Evolutionary conservation across 2,329 filamentous ascomycete species (phyloP), one percentile per base, ranked within the genome.

Genomic region (Exophiala xenobiotica): DNA sequence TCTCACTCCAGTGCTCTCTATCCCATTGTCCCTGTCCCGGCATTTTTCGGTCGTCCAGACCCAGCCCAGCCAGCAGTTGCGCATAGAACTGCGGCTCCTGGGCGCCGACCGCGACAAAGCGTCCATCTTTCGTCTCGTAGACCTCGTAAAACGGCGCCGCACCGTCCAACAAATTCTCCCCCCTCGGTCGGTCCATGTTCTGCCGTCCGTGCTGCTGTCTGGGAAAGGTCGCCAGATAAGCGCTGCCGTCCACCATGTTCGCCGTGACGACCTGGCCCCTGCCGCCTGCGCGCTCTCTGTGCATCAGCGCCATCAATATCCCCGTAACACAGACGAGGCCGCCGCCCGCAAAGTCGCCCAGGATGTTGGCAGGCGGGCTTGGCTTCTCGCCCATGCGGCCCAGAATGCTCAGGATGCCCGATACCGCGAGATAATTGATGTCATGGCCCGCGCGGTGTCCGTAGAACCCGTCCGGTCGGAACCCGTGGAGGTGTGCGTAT

Each of bases 381-480:
- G 92, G 92, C 59, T 80, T 83, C 64, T 85, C 80, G 18, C 77
- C 79, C 22, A 74, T 74, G 0, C 87, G 76, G 19, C 57, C 57
- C 3, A 97, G 78, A 68, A 96, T 74, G 0, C 79, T 78, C 20
- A 97, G 72, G 0, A 87, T 85, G 0, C 92, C 92, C 0, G 86
- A 87, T 0, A 96, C 88, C 41, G 90, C 88, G 41, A 97, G 85
- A 69, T 96, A 97, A 66, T 97, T 96, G 68, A 96, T 95, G 68
- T 96, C 91, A 67, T 96, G 91, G 33, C 91, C 91, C 0, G 91
- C 90, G 89, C 95, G 96, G 62, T 79, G 72, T 37, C 80, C 81
- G 70, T 96, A 96, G 61, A 82, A 83, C 0, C 91, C 91, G 69
- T 95, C 89, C 23, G 90, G 78, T 12, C 92, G 78, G 68, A 96